phyloP scores from a whole-genome alignment of 148 eudicot species.

The Chenopodium album region DNA sequence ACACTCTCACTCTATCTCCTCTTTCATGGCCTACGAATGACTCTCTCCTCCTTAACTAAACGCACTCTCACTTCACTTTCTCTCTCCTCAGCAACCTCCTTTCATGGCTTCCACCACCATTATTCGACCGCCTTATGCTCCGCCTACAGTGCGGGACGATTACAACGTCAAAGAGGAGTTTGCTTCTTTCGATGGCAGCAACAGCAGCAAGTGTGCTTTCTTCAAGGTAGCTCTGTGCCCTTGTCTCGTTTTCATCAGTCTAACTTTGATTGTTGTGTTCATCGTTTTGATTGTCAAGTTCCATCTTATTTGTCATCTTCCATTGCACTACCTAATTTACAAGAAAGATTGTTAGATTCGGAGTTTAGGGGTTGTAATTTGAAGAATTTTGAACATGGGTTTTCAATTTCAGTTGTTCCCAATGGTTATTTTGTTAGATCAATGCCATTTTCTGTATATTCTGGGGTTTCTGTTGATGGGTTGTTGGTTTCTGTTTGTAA shows the following conservation, averaged over 20 bases:
- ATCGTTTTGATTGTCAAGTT: conserved; percentile 47
- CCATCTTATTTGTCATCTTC: conserved; percentile 22
- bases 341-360: conserved; percentile 48
- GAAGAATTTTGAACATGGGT: conserved; percentile 10
- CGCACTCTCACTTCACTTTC: conserved; percentile 9
- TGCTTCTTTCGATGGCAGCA: conserved; percentile 10
- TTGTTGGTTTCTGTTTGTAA: conserved; percentile 5
- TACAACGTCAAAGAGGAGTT: conserved; percentile 33
- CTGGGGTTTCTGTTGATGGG: conserved; percentile 13
- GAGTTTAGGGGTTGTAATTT: background rate
- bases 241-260: conserved; percentile 51
- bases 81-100: conserved; percentile 5
- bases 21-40: conserved; percentile 18
- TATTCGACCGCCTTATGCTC: conserved; percentile 33
- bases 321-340: conserved; percentile 31
- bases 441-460: conserved; percentile 5
- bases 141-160: conserved; percentile 30
- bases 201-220: conserved; percentile 20
- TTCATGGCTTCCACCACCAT: conserved; percentile 33
- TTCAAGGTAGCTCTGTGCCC: conserved; percentile 68
- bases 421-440: conserved; percentile 5
- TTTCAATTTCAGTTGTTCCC: background rate
- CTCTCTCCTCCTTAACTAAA: conserved; percentile 3
- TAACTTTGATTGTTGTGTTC: conserved; percentile 50
- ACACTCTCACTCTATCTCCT: background rate